Base-by-base conservation (phyloP, 306 rosid genomes). In the Prunus padus region DNA sequence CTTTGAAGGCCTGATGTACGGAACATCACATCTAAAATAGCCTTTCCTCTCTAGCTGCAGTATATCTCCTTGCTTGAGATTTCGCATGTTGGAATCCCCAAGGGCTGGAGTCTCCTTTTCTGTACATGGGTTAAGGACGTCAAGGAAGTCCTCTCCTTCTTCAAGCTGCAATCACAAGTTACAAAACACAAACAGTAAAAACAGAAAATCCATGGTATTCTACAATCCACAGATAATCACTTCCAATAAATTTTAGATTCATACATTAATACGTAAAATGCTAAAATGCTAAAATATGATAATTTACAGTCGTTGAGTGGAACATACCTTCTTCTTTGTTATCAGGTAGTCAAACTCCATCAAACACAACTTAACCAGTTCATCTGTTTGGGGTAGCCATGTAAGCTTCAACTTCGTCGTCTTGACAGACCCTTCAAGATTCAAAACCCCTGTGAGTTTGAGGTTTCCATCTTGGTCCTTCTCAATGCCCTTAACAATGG, bases 11-110 rank as follows among this genome's bases (percentile, higher is more conserved):
- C 90, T 82, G 52, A 89, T 4, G 74, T 86, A 89, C 50, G 98
- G 96, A 63, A 69, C 92, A 81, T 95, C 99, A 57, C 99, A 90
- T 83, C 88, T 87, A 86, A 89, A 92, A 70, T 92, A 95, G n/a
- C 97, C 97, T 75, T 92, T 92, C 80, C 99, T 84, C 89, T 95
- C 99, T 71, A 92, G 89, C 86, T 92, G 99, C 91, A 95, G 77
- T 64, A 89, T 1, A 8, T 95, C 97, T 28, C 97, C 97, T 20
- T 81, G 82, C 85, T 90, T 78, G 47, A 95, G 76, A 78, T 84
- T 92, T 69, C 97, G 84, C 88, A 95, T 83, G 84, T 95, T 90
- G 52, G 97, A 77, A 64, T 95, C 97, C 70, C 96, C 97, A 59
- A 90, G 80, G 16, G 97, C 97, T n/a, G 84, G 18, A 1, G 82